Evolutionary conservation across 805 yeast genomes (phyloP), one percentile per base, ranked within the genome.

Genomic region (Jamesozyma rosinii): DNA sequence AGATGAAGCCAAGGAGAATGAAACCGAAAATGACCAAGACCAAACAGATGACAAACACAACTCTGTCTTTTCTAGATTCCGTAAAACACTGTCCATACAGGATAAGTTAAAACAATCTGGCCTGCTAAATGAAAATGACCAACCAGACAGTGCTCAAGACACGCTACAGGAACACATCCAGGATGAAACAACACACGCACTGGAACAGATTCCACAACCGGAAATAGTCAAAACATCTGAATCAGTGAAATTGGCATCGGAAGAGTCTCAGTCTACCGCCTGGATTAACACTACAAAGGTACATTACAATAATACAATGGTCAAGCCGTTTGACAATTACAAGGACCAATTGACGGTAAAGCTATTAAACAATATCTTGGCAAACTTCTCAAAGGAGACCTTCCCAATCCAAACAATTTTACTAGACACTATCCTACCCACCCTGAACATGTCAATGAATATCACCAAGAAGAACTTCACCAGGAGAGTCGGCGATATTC

Each of bases 191-290:
- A 19, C 24, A 3, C 71, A 65, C 53, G 71, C 65, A 37, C 60
- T 90, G 34, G 79, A 74, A 5, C 94, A 95, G 17, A 65, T 90
- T 35, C 97, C 97, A 1, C 95, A 87, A 60, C 95, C 95, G 0
- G 78, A 67, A 29, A 50, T 42, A 10, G 60, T 58, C 1, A 70
- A 69, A 6, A 68, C 67, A 44, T 24, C 29, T 8, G 10, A 24
- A 11, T 24, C 29, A 24, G 10, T 24, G 11, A 6, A 24, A 24
- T 6, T 8, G 6, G 11, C 29, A 24, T 11, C 11, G 6, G 29
- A 8, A 24, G 29, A 24, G 11, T 24, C 29, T 11, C 29, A 24
- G 29, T 24, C 49, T 2, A 52, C 57, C 10, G 64, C 66, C 4
- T 62, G 66, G 64, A 41, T 54, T 13, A 46, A 59, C 19, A 47